These are phyloP conservation scores for Pythium volutum DNA, from an alignment of 352 stramenopile genomes.

Conservation along the genomic window DNA sequence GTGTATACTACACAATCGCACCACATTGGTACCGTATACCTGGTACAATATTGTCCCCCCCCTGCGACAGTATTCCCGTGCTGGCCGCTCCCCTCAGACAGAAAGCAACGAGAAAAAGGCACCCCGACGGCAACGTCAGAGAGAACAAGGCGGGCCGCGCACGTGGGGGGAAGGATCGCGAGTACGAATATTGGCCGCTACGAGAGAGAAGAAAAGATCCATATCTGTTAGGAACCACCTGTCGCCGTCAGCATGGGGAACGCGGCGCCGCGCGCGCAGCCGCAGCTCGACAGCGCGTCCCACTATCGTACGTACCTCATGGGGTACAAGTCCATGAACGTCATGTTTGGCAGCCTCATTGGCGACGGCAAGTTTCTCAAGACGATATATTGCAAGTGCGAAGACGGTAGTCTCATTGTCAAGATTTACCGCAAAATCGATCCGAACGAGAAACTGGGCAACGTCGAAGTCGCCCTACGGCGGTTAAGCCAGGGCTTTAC, in stretches of 20 bases:
- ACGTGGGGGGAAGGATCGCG: no score
- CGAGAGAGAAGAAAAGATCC: no score
- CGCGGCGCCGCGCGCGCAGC: slow-evolving; percentile 73
- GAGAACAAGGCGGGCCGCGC: background rate
- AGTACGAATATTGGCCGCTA: no score
- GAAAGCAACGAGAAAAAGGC: background rate
- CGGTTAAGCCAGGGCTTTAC: slow-evolving; percentile 53
- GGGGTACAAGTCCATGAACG: slow-evolving; percentile 87
- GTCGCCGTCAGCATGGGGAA: slow-evolving; percentile 67
- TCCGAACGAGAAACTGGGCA: slow-evolving; percentile 57
- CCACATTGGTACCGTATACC: background rate
- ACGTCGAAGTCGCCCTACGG: slow-evolving; percentile 53
- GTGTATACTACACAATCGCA: background rate
- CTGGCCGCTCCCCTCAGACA: background rate
- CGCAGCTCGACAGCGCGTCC: slow-evolving; percentile 76
- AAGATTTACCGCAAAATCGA: slow-evolving; percentile 90
- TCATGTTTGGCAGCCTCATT: slow-evolving; percentile 85
- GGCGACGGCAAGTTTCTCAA: slow-evolving; percentile 90
- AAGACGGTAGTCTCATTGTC: slow-evolving; percentile 79
- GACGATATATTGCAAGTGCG: slow-evolving; percentile 84
- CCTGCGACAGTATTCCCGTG: background rate
- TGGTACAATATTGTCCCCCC: background rate
- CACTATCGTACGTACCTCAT: slow-evolving; percentile 88
- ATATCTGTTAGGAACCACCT: no score
- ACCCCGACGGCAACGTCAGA: background rate